Conservation (phyloP, 331 rosid genomes). For the Dryas integrifolia region DNA sequence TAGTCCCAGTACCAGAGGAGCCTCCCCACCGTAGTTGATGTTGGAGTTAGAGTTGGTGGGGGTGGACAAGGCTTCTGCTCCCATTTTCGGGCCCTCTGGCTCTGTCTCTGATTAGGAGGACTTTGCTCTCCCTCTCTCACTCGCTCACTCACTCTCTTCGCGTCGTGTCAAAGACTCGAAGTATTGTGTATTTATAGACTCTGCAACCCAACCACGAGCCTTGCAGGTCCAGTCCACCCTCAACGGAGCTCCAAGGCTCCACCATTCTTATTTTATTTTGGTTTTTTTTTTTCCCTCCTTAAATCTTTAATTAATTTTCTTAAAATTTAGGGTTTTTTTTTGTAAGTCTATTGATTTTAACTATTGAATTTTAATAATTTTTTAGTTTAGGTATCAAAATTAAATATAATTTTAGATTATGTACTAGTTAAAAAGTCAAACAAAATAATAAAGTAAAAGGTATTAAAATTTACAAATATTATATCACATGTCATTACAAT, state of each 20-base stretch:
- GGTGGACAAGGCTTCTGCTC: constrained; percentile 30
- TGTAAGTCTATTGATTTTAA: no score
- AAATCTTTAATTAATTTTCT: no score
- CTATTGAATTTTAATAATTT: no score
- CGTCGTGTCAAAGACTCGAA: neutral
- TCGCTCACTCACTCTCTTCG: neutral
- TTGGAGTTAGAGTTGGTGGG: neutral
- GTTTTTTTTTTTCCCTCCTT: neutral
- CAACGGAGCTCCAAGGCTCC: neutral
- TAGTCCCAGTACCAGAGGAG: constrained; percentile 74
- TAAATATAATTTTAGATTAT: no score
- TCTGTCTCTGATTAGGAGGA: neutral
- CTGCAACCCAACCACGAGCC: neutral
- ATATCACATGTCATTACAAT: no score
- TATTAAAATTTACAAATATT: no score
- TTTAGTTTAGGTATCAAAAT: no score
- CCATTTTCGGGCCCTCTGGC: constrained; percentile 35
- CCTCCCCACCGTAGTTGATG: constrained; percentile 15
- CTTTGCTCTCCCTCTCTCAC: neutral
- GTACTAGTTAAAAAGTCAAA: no score
- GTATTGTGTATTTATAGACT: constrained; percentile 10
- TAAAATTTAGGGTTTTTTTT: no score
- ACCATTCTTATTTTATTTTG: neutral
- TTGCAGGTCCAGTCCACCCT: neutral
- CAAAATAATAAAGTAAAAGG: no score